These are phyloP conservation scores for Mucor lusitanicus DNA, from an alignment of 371 early-diverging fungal genomes.

Conservation along the genomic window DNA sequence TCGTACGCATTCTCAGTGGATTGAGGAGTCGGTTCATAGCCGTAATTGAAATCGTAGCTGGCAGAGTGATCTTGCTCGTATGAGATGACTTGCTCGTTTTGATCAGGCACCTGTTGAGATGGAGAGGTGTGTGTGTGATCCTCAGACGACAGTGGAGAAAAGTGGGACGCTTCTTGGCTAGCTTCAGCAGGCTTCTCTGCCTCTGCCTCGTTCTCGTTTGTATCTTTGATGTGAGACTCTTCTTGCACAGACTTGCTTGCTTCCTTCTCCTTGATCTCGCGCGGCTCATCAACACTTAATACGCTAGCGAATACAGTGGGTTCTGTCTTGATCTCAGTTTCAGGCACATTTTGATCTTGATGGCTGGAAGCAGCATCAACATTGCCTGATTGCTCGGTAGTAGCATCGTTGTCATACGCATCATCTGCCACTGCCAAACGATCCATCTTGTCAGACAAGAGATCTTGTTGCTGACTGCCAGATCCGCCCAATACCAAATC, in stretches of 20 bases:
- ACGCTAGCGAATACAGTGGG: background rate
- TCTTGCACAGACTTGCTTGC: background rate
- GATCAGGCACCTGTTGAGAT: background rate
- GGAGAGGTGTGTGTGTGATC: background rate
- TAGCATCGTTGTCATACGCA: background rate
- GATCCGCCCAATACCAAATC: slow-evolving; percentile 19
- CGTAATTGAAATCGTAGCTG: background rate
- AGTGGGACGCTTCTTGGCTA: background rate
- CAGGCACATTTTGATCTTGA: background rate
- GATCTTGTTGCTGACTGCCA: background rate
- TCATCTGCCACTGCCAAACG: background rate
- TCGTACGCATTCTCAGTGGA: background rate
- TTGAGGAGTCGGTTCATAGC: background rate
- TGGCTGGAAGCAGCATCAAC: background rate
- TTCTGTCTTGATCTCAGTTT: background rate
- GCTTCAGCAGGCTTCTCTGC: background rate
- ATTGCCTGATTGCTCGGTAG: background rate
- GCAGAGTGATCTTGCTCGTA: background rate
- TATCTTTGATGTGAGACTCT: background rate
- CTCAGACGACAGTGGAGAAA: background rate
- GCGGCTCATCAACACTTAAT: background rate
- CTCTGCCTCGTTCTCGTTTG: background rate
- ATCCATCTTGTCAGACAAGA: background rate
- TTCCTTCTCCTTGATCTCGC: background rate
- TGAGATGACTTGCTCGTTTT: background rate